Percentiles rank a stretch among this genome's conserved stretches.
Evolutionary conservation across 495 filamentous ascomycete species (phyloP).

Genomic region (Choiromyces venosus): DNA sequence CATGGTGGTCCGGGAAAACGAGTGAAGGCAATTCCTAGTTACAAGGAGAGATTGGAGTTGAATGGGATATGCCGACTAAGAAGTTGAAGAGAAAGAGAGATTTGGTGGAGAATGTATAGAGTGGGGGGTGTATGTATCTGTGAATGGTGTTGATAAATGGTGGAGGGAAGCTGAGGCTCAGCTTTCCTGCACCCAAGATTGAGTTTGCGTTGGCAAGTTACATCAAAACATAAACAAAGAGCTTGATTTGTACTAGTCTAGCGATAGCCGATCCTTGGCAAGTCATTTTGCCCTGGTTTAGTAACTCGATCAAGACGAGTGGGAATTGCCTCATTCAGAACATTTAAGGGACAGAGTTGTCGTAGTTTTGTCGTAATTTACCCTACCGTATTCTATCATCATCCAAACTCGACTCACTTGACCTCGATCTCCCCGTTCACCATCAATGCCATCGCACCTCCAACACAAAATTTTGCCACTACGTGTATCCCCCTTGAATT

Average conservation of each 20-base stretch:
- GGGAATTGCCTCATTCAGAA: background rate
- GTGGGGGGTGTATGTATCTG: background rate
- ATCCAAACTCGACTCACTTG: background rate
- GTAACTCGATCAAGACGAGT: background rate
- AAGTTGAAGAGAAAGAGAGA: background rate
- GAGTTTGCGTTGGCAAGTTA: background rate
- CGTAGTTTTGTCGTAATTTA: background rate
- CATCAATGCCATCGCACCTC: background rate
- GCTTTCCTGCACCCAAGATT: background rate
- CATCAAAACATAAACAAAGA: constrained; percentile 4
- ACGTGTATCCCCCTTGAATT: background rate
- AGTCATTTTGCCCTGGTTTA: background rate
- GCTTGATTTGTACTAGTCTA: background rate
- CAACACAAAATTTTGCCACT: background rate
- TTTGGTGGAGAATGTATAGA: background rate
- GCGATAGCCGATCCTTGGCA: background rate
- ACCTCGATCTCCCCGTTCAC: background rate
- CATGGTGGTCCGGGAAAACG: constrained; percentile 29
- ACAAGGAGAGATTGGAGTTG: constrained; percentile 10
- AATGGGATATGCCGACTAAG: background rate
- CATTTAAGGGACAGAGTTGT: background rate
- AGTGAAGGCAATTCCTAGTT: constrained; percentile 18
- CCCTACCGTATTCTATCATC: background rate
- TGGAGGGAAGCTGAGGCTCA: background rate
- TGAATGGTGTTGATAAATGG: background rate